Percentiles rank a stretch among this genome's conserved stretches.
These are phyloP conservation scores for Ustilago cynodontis DNA, from an alignment of 1,284 basidiomycete genomes.

Conservation along the genomic window DNA sequence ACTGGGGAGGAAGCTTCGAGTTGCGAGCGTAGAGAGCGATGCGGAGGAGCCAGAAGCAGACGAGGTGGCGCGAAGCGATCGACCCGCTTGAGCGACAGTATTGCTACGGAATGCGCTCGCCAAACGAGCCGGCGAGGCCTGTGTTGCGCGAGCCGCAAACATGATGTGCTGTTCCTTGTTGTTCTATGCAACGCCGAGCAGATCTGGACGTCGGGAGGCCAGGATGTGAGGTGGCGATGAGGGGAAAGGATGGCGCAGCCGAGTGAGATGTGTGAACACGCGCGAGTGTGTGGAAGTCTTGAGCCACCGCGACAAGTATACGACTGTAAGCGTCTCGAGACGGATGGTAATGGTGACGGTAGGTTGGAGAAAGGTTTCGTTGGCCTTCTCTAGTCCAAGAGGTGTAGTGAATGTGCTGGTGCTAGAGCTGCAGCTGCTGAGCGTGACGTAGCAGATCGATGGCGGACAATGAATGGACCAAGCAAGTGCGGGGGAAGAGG, in stretches of 20 bases:
- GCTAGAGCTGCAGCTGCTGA: neutral
- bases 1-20: slow-evolving; percentile 18
- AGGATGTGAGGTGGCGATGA: neutral
- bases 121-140: slow-evolving; percentile 44
- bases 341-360: neutral
- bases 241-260: neutral
- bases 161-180: slow-evolving; percentile 14
- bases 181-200: neutral
- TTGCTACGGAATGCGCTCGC: slow-evolving; percentile 28
- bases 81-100: slow-evolving; percentile 17
- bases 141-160: slow-evolving; percentile 42
- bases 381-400: neutral
- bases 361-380: neutral
- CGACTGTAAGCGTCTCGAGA: neutral
- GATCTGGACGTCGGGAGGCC: neutral
- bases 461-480: slow-evolving; percentile 4
- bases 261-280: neutral
- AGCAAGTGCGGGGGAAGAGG: slow-evolving; percentile 3
- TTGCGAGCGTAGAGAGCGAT: slow-evolving; percentile 27
- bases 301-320: neutral
- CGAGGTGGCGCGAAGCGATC: slow-evolving; percentile 30
- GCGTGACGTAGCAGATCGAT: slow-evolving; percentile 13
- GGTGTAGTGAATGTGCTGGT: neutral
- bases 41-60: slow-evolving; percentile 21
- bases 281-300: neutral